Conservation (phyloP, 345 rosid species). For the Durio zibethinus region DNA sequence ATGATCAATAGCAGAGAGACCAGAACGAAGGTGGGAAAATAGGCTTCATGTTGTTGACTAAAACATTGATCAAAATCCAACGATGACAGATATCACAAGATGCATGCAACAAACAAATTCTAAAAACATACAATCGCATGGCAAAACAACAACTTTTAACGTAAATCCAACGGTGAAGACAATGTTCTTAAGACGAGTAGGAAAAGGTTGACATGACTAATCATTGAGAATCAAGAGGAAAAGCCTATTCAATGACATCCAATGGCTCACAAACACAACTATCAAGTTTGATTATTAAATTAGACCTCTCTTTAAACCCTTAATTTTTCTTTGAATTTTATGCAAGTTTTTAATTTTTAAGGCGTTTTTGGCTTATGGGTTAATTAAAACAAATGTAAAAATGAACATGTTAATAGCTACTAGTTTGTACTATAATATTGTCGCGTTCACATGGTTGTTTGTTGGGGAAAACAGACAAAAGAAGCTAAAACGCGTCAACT, state of each 20-base stretch:
- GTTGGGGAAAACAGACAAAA: not conserved
- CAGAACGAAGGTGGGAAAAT: not conserved
- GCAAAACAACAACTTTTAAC: not conserved
- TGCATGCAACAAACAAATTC: not conserved
- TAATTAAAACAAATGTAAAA: not conserved
- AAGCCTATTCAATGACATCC: not conserved
- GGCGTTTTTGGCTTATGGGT: not conserved
- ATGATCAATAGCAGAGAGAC: not conserved
- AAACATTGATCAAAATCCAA: not conserved
- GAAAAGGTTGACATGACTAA: not conserved
- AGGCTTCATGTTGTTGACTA: not conserved
- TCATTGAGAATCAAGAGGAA: not conserved
- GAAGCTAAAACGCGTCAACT: not conserved
- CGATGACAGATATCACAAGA: not conserved
- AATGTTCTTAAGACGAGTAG: not conserved
- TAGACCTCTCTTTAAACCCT: not conserved
- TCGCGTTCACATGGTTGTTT: not conserved
- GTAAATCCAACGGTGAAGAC: not conserved
- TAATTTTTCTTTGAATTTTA: not conserved
- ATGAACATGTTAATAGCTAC: not conserved
- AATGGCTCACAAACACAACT: not conserved
- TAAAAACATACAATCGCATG: not conserved
- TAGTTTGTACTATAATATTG: not conserved
- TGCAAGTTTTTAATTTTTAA: not conserved
- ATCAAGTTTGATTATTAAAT: not conserved